Percentiles rank a stretch among this genome's conserved stretches.
Evolutionary conservation across 108 stramenopile species (phyloP).

Genomic region (Stephanodiscus triporus): DNA sequence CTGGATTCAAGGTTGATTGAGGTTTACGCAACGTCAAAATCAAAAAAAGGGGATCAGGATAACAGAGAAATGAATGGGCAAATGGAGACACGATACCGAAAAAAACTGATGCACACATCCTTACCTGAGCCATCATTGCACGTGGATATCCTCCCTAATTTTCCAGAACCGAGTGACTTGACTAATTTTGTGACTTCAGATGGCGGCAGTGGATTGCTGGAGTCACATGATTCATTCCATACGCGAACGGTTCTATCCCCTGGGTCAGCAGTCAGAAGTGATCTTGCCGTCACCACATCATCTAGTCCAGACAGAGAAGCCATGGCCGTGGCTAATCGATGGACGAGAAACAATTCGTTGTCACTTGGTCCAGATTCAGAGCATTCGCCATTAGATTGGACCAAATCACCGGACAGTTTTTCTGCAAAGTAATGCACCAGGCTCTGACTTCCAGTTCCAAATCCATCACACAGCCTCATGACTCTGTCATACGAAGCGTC

Average conservation of each 20-base stretch:
- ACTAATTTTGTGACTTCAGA: constrained; percentile 46
- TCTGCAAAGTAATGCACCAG: constrained; percentile 42
- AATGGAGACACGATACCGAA: too few species aligned
- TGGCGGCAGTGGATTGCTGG: constrained; percentile 38
- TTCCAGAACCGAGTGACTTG: constrained; percentile 61
- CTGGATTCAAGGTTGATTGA: too few species aligned
- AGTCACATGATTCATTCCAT: constrained; percentile 18
- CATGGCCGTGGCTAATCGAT: constrained; percentile 54
- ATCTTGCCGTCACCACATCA: constrained; percentile 43
- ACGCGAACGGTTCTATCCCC: constrained; percentile 53
- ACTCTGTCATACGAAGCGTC: constrained; percentile 53
- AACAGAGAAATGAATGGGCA: too few species aligned
- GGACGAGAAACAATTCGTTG: constrained; percentile 25
- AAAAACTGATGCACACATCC: too few species aligned
- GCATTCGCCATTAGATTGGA: constrained; percentile 4
- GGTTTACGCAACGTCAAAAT: too few species aligned
- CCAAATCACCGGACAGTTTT: constrained; percentile 19
- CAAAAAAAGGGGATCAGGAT: too few species aligned
- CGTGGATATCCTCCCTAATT: constrained; percentile 56
- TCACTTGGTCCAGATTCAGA: constrained; percentile 8
- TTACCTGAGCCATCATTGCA: constrained; percentile 61
- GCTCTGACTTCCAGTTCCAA: constrained; percentile 8
- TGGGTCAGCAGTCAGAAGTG: constrained; percentile 59
- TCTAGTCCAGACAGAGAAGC: constrained; percentile 51
- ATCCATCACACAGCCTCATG: constrained; percentile 24